Evolutionary conservation across 257 asterid genomes (phyloP), one percentile per base, ranked within the genome.

Genomic region (Fraxinus excelsior): DNA sequence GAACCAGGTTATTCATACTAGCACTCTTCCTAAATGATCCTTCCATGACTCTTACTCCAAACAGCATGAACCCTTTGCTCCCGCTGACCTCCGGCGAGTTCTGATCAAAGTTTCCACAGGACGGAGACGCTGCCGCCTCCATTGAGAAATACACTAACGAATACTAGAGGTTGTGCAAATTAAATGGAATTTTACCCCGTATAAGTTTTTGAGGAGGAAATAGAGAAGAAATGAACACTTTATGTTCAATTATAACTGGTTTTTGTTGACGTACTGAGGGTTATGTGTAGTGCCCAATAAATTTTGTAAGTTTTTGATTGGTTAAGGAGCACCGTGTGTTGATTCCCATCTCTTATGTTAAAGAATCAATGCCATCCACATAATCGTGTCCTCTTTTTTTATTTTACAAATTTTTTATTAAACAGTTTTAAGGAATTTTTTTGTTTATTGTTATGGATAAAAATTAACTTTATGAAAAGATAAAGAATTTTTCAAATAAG

Each of bases 41-140:
- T 73, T 93, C 98, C 90, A 90, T 78, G 18, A 96, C 88, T 74
- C 96, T 88, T 26, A 96, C 99, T 7, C 99, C 99, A 69, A 96
- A 96, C 66, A 96, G 87, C 99, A 96, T 93, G 87, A 96, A 89
- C 31, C 98, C 96, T 67, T 81, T 81, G 3, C 81, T 81, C 0
- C 82, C 83, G 3, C 74, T 72, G 51, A 53, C 64, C 2, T 70
- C 81, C 70, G 42, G 72, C 21, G 88, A 84, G 80, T 80, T 72
- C 64, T 76, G 88, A 38, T 82, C 88, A 9, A 87, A 91, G 76
- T 86, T 86, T 68, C 67, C 80, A 73, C 84, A 85, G 66, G 87
- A 71, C 74, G 46, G 64, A 12, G 82, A 65, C 82, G 80, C 83
- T 86, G 81, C 81, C 56, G 32, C 80, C 66, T 51, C 51, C 58